Evolutionary conservation across 176 grass and related monocot genomes (phyloP), one percentile per base, ranked within the genome.

Genomic region (Paspalum vaginatum): DNA sequence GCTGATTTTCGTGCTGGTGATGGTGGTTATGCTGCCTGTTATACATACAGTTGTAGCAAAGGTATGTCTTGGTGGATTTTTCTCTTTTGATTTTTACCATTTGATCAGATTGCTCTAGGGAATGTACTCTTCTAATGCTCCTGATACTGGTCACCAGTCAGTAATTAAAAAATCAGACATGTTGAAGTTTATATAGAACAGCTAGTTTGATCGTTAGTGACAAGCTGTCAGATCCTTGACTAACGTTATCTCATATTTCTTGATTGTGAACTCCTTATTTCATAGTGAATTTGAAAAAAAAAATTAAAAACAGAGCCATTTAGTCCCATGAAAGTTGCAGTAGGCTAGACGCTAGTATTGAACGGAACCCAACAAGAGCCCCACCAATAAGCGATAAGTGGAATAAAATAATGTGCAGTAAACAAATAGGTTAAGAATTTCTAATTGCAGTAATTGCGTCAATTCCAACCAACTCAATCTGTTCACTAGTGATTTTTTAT

Each of bases 31-130:
- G 92, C 92, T 76, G 90, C 92, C 39, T 98, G 96, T 76, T 98
- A 98, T 79, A 89, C 90, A 37, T 98, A 98, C 70, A 93, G 96
- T 78, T 93, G 92, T 81, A 98, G 96, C 85, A 98, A 98, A 91
- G 95, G 95, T 98, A 85, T 72, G 20, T 0, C 42, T 58, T 51
- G 18, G 85, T 51, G 39, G 64, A 24, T 17, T 80, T 54, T 26
- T 39, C 11, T 20, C 24, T 68, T 38, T 58, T 45, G 24, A 73
- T 6, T 48, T 81, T 80, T 76, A 44, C 32, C 17, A 56, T 64
- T 61, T 70, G 9, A 41, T 41, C 49, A 48, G 27, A 42, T 49
- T 76, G 57, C 20, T 47, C 12, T 17, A 41, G 9, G 44, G 64
- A 38, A 37, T 55, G 32, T 48, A 70, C 6, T 79, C 9, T 88